phyloP scores from a whole-genome alignment of 495 filamentous ascomycete species.

The Hypomontagnella monticulosa region DNA sequence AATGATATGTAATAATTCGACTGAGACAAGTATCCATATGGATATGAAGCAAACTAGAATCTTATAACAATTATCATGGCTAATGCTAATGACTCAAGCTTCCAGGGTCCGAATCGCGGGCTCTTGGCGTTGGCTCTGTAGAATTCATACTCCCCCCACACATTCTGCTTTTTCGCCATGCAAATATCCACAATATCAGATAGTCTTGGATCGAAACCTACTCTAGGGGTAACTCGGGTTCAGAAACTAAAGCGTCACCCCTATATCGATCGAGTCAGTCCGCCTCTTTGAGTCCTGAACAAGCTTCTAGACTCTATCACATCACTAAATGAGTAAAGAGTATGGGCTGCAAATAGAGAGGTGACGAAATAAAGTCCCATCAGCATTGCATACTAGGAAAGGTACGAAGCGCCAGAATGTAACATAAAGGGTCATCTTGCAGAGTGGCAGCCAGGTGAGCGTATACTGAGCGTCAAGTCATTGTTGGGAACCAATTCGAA shows the following conservation, averaged over 20 bases:
- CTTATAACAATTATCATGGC: slow-evolving; percentile 20
- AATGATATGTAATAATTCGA: neutral
- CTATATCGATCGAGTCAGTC: slow-evolving; percentile 27
- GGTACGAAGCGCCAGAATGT: slow-evolving; percentile 14
- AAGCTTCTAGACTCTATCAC: neutral
- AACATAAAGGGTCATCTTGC: slow-evolving; percentile 29
- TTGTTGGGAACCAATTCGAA: slow-evolving; percentile 21
- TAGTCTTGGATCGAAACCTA: slow-evolving; percentile 16
- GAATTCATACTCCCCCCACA: slow-evolving; percentile 18
- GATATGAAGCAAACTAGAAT: slow-evolving; percentile 14
- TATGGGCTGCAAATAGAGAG: neutral
- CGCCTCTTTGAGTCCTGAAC: neutral
- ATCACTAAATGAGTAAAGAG: neutral
- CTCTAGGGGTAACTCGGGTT: slow-evolving; percentile 30
- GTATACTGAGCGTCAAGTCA: neutral
- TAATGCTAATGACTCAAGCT: slow-evolving; percentile 42
- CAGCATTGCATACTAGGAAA: slow-evolving; percentile 18
- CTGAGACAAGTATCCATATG: slow-evolving; percentile 16
- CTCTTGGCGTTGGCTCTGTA: slow-evolving; percentile 14
- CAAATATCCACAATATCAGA: slow-evolving; percentile 29
- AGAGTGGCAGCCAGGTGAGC: slow-evolving; percentile 2
- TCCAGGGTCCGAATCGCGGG: slow-evolving; percentile 40
- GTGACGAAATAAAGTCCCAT: slow-evolving; percentile 6
- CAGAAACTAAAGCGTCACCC: slow-evolving; percentile 3
- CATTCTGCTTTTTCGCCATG: slow-evolving; percentile 22